A percentile compares a stretch with the other conserved stretches of the same genome.
phyloP scores from a whole-genome alignment of 2,329 filamentous ascomycete species.

The Xylariomycetidae sp. region DNA sequence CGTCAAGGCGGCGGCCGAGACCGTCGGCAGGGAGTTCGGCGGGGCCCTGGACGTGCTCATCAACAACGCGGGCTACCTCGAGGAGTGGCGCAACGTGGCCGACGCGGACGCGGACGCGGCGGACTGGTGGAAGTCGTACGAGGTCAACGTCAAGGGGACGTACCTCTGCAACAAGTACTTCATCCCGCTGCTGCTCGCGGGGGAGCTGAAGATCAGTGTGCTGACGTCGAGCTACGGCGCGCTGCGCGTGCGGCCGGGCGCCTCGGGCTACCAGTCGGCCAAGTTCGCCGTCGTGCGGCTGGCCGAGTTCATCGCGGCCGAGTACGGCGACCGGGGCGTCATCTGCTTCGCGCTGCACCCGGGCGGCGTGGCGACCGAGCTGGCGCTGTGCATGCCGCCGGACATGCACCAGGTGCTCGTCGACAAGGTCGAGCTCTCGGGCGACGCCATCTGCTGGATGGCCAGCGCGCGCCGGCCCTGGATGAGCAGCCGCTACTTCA shows the following conservation, averaged over 20 bases:
- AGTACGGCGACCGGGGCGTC: constrained; percentile 38
- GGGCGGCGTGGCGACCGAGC: constrained; percentile 39
- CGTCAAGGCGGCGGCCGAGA: constrained; percentile 28
- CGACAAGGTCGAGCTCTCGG: constrained; percentile 27
- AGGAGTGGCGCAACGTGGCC: constrained; percentile 21
- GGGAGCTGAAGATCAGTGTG: constrained; percentile 36
- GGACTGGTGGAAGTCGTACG: constrained; percentile 25
- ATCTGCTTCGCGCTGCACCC: constrained; percentile 40
- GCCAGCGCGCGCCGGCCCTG: constrained; percentile 16
- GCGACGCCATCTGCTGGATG: constrained; percentile 19
- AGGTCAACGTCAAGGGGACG: constrained; percentile 24
- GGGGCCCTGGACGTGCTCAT: constrained; percentile 32
- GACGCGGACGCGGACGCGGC: constrained; percentile 14
- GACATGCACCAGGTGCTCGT: constrained; percentile 15
- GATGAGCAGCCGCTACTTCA: constrained; percentile 23
- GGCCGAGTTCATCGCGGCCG: constrained; percentile 37
- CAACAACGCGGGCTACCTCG: constrained; percentile 37
- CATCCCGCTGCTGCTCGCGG: constrained; percentile 21
- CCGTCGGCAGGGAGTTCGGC: constrained; percentile 17
- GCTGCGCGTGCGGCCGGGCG: constrained; percentile 24
- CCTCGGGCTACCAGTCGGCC: constrained; percentile 40
- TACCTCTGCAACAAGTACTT: constrained; percentile 22
- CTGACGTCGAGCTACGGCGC: constrained; percentile 36
- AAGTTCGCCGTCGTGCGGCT: constrained; percentile 42
- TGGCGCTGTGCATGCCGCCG: constrained; percentile 31